Base-by-base conservation (phyloP, 2,329 filamentous ascomycete genomes). In the Tolypocladium sp. region DNA sequence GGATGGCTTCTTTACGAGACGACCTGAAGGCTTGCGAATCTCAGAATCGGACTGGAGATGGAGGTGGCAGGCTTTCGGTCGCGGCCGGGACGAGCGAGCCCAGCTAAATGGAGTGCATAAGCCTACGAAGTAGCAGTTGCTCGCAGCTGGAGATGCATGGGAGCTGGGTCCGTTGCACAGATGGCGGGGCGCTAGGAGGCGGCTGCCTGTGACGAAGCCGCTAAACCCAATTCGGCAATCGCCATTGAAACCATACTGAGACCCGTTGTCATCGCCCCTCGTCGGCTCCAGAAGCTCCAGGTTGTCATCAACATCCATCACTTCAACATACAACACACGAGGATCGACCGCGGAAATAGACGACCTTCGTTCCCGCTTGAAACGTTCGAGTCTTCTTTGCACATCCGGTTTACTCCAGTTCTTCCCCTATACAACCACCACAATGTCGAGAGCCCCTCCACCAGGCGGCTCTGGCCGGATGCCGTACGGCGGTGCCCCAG, bases 381-480 rank as follows among this genome's bases (percentile, higher is more conserved):
- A 13, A 3, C n/a, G 44, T 25, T 35, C 30, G n/a, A 5, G 12
- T 20, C 9, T 35, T 9, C 10, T 35, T 22, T 35, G 4, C 30
- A 22, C 4, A n/a, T 35, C 20, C 30, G 3, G 9, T 15, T 33
- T n/a, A 5, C 7, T 1, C 12, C 13, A 10, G 17, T 41, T n/a
- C 30, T 41, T 38, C 5, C 13, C n/a, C 15, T 4, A 17, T 22
- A 42, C 27, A 52, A 35, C 54, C 52, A 42, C 54, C 57, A 59
- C 58, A 61, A 74, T 74, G 72, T 74, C 72, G 27, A 63, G 68
- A 67, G 61, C 62, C 42, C 68, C 68, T 56, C 65, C 64, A 30
- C 60, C 61, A 10, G 64, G 63, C 56, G 63, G 64, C 54, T 56
- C 59, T 20, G 67, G 64, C 41, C 65, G 67, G 15, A 59, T 65